Evolutionary conservation across 148 eudicot species (phyloP), one percentile per base, ranked within the genome.

Genomic region (Silene uniflora): DNA sequence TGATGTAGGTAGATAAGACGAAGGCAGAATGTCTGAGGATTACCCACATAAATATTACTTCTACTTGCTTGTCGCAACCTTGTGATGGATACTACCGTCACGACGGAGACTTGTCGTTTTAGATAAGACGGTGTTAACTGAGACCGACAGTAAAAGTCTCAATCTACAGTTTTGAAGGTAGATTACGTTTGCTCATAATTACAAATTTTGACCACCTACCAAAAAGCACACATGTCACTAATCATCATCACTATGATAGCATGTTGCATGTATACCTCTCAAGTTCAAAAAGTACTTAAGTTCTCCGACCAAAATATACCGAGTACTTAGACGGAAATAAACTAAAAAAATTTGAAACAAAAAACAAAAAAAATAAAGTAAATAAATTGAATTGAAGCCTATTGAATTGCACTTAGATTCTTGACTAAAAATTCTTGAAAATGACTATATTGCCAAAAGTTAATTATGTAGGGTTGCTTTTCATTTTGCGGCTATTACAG

Each of bases 241-340:
- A 52, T 52, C 56, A 52, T 52, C 56, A 52, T 52, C 56, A 11
- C 17, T 39, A 39, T 39, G 44, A 39, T 39, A 39, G 35, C 35
- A 49, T 13, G 2, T 1, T 18, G 58, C 24, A 44, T 68, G 56
- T 69, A 29, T 69, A 46, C 27, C 27, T 69, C 56, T 69, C 58
- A 69, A 21, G 10, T 69, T 35, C 54, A 21, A 46, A 13, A 46
- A 69, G 32, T 69, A 46, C n/a, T 69, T 22, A 23, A 55, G 13
- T 69, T 69, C 56, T 69, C 72, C 72, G 58, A 69, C 72, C 72
- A 69, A 46, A 46, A 47, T 22, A 69, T 69, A 22, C 71, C 54
- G 54, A 39, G 71, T 39, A 67, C 16, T 67, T 42, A 23, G 71
- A 67, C 71, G 25, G 44, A 35, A 23, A 11, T 25, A 39, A 39